Percentiles rank a stretch among this genome's conserved stretches.
Conservation (phyloP, 306 rosid species). For the Quillaja saponaria region DNA sequence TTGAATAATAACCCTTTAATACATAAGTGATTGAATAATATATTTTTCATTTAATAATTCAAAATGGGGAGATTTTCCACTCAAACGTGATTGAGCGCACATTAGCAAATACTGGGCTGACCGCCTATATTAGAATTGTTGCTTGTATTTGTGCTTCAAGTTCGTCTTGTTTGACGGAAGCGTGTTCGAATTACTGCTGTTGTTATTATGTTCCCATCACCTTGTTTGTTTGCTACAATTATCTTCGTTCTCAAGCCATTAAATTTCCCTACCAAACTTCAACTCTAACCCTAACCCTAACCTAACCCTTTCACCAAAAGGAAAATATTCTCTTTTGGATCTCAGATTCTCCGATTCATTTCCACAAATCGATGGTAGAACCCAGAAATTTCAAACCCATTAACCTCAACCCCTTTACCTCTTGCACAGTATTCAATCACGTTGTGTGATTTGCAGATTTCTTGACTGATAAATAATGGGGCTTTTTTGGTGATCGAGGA, state of each 20-base stretch:
- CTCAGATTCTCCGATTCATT: slow-evolving; percentile 17
- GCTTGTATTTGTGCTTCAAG: no score
- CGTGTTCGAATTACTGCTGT: no score
- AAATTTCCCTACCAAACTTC: slow-evolving; percentile 44
- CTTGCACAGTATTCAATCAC: background rate
- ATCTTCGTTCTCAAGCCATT: slow-evolving; percentile 44
- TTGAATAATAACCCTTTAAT: no score
- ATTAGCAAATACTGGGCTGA: no score
- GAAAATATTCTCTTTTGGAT: slow-evolving; percentile 36
- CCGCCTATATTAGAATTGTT: no score
- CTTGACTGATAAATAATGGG: no score
- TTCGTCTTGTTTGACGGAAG: no score
- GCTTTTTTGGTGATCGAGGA: slow-evolving; percentile 17
- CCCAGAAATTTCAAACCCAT: background rate
- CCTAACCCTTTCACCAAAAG: slow-evolving; percentile 1
- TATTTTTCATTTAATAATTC: no score
- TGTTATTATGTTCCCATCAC: background rate
- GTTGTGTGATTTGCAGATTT: slow-evolving; percentile 33
- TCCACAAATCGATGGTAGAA: slow-evolving; percentile 4
- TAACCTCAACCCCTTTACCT: background rate
- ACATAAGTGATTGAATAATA: no score
- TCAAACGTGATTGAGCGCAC: no score
- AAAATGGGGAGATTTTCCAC: no score
- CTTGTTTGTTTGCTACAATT: slow-evolving; percentile 5
- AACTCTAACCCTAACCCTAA: slow-evolving; percentile 27